phyloP scores from a whole-genome alignment of 148 eudicot species.

The Mesembryanthemum crystallinum region DNA sequence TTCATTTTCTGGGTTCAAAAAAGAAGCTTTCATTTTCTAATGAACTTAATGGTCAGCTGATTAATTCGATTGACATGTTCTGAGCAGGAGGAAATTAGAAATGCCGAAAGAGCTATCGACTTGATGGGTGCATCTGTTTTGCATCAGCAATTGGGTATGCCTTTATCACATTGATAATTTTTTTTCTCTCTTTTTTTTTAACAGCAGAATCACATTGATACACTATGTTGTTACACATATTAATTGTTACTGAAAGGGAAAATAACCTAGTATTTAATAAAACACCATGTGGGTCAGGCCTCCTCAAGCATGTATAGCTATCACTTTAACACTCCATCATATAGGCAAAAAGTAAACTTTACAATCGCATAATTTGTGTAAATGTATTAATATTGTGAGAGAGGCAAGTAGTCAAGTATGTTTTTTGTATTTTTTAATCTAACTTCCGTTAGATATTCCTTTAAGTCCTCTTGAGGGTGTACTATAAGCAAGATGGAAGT shows the following conservation, averaged over 20 bases:
- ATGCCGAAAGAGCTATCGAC: slow-evolving; percentile 71
- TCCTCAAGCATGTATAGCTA: not conserved
- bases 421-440: not conserved
- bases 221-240: not conserved
- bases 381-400: not conserved
- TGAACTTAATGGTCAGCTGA: not conserved
- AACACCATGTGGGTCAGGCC: not conserved
- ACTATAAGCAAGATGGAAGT: not conserved
- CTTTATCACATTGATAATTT: not conserved
- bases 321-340: not conserved
- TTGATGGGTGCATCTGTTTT: slow-evolving; percentile 83
- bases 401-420: not conserved
- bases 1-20: not conserved
- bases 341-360: not conserved
- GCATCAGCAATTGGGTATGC: slow-evolving; percentile 63
- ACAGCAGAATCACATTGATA: not conserved
- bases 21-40: not conserved
- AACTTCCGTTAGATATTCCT: not conserved
- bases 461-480: not conserved
- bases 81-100: slow-evolving; percentile 66
- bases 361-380: not conserved
- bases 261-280: not conserved
- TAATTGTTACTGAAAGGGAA: not conserved
- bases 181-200: no score
- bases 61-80: slow-evolving; percentile 13